These are phyloP conservation scores for Emmonsiellopsis sp. DNA, from an alignment of 2,329 filamentous ascomycete genomes.

Conservation along the genomic window DNA sequence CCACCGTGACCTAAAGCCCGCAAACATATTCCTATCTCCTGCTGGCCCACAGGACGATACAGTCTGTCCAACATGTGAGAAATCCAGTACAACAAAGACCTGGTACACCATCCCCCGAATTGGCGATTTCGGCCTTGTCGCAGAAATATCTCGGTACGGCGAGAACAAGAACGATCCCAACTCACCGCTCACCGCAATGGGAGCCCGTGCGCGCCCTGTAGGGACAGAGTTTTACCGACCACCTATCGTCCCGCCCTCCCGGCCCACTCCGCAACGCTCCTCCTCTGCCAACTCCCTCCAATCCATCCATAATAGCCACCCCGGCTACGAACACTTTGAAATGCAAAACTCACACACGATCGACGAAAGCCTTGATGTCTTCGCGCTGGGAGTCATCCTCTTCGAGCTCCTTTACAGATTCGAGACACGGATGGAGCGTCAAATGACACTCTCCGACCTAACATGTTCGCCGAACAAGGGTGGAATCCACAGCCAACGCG, in stretches of 20 bases:
- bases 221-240: conserved; percentile 58
- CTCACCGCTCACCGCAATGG: conserved; percentile 11
- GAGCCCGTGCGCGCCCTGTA: conserved; percentile 34
- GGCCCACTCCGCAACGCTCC: too few species aligned
- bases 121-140: conserved; percentile 59
- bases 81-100: conserved; percentile 9
- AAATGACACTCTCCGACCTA: conserved; percentile 33
- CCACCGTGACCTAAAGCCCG: conserved; percentile 60
- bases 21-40: conserved; percentile 55
- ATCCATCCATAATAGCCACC: conserved; percentile 5
- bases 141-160: conserved; percentile 40
- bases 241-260: conserved; percentile 18
- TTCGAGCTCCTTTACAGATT: conserved; percentile 54
- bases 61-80: conserved; percentile 38
- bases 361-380: conserved; percentile 52
- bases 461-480: conserved; percentile 19
- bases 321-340: neutral
- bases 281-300: neutral
- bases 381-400: conserved; percentile 52
- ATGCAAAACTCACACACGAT: neutral
- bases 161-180: conserved; percentile 16
- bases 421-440: conserved; percentile 41
- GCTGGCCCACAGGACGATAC: conserved; percentile 40
- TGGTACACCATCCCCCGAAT: conserved; percentile 50
- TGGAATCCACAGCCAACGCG: conserved; percentile 8